Base-by-base conservation (phyloP, 352 stramenopile genomes). In the Peronospora destructor region DNA sequence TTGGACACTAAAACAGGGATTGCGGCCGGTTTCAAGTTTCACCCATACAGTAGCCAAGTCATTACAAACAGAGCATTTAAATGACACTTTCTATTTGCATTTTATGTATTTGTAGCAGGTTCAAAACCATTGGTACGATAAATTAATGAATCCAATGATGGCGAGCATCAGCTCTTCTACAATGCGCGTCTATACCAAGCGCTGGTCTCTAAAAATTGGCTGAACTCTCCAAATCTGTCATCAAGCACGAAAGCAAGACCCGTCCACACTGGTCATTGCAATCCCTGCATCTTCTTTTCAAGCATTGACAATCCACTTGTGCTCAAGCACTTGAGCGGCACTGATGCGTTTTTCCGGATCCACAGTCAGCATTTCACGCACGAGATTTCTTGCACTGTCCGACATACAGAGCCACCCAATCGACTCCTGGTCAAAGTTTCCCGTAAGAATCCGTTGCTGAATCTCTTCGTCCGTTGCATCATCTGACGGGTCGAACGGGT, bases 401-500 rank as follows among this genome's bases (percentile, higher is more conserved):
- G 69, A 84, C 48, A 84, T 58, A 39, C 56, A 60, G 30, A 46
- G 45, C 73, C 74, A 85, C 10, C 50, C 56, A 0, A 34, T 21
- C 0, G 40, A 66, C 1, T 73, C 54, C 26, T 35, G 53, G 39
- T 72, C 66, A 36, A 76, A 68, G n/a, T 69, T 39, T 23, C 68
- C 70, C 10, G 47, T 50, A 4, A 71, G 45, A 43, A 84, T 78
- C 6, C 66, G 65, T 4, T 40, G 38, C 41, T 66, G 56, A 34
- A 84, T 44, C 30, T 75, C 56, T 8, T 59, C 53, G 36, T 84
- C 68, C 11, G 65, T 50, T 2, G 69, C 56, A 32, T 82, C 66
- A 38, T 81, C 66, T n/a, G 49, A 66, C n/a, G 66, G 67, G 47
- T 84, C 70, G 49, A 84, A 81, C 35, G 73, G 73, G 52, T 84